Percentiles rank a stretch among this genome's conserved stretches.
These are phyloP conservation scores for Linderniella brevidens DNA, from an alignment of 257 asterid genomes.

Conservation along the genomic window DNA sequence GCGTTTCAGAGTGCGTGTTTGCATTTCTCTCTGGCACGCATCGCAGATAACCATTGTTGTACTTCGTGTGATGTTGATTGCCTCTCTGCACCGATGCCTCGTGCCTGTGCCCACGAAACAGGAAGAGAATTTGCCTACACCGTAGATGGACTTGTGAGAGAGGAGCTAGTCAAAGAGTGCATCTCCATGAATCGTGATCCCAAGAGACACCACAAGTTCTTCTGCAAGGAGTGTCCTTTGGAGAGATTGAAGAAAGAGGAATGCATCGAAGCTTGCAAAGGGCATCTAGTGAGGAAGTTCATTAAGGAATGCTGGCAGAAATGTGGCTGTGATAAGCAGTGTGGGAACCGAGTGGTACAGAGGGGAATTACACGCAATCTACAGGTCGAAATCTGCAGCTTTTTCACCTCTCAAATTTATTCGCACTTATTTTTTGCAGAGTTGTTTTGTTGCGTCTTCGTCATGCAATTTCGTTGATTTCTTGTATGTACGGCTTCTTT, in stretches of 20 bases:
- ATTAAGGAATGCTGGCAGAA: conserved; percentile 91
- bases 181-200: conserved; percentile 75
- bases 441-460: too few relatives aligned
- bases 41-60: conserved; percentile 46
- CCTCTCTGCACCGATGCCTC: conserved; percentile 33
- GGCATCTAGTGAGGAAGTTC: conserved; percentile 71
- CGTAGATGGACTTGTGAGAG: conserved; percentile 57
- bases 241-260: conserved; percentile 53
- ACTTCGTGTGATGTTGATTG: conserved; percentile 62
- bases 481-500: conserved; percentile 9
- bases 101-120: conserved; percentile 69
- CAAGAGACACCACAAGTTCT: conserved; percentile 37
- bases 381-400: conserved; percentile 30
- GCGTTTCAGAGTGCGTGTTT: conserved; percentile 53
- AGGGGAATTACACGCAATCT: conserved; percentile 59
- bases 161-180: conserved; percentile 52
- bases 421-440: too few relatives aligned
- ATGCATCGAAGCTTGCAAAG: conserved; percentile 57
- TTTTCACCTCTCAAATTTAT: too few relatives aligned
- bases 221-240: conserved; percentile 70
- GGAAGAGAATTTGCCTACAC: conserved; percentile 81
- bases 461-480: too few relatives aligned
- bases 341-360: conserved; percentile 94
- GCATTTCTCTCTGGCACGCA: conserved; percentile 57
- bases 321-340: conserved; percentile 68